Conservation (phyloP, 176 grass and related monocot species). For the Alopecurus myosuroides region DNA sequence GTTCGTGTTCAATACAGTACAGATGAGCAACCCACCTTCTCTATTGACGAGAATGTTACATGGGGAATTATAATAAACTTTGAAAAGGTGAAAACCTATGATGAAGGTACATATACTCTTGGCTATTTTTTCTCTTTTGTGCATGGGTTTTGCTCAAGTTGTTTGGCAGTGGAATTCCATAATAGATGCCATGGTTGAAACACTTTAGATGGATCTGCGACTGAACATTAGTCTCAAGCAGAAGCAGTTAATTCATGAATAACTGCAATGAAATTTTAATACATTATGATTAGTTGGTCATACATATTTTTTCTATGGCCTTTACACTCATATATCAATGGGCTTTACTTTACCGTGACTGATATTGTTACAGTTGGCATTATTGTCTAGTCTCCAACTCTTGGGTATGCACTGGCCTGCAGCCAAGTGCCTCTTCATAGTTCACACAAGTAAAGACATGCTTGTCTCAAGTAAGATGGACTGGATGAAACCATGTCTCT, state of each 20-base stretch:
- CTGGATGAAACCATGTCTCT: not conserved
- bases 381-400: not conserved
- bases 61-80: slow-evolving; percentile 94
- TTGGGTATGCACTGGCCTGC: not conserved
- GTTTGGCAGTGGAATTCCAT: slow-evolving; percentile 11
- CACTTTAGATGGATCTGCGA: not conserved
- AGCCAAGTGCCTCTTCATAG: slow-evolving; percentile 3
- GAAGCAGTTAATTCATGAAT: not conserved
- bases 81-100: slow-evolving; percentile 60
- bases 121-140: not conserved
- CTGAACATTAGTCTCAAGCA: not conserved
- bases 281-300: not conserved
- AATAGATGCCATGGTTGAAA: not conserved
- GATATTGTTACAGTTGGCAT: not conserved
- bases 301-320: not conserved
- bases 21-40: slow-evolving; percentile 44
- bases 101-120: slow-evolving; percentile 53
- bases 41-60: slow-evolving; percentile 41
- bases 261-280: not conserved
- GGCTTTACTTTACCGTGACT: not conserved
- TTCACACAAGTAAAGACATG: not conserved
- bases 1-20: slow-evolving; percentile 42
- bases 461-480: not conserved
- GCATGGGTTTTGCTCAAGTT: not conserved
- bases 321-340: slow-evolving; percentile 1